A percentile compares a stretch with the other conserved stretches of the same genome.
Conservation (phyloP, 1,284 basidiomycete species). For the Ceratorhiza oryzae-sativae region DNA sequence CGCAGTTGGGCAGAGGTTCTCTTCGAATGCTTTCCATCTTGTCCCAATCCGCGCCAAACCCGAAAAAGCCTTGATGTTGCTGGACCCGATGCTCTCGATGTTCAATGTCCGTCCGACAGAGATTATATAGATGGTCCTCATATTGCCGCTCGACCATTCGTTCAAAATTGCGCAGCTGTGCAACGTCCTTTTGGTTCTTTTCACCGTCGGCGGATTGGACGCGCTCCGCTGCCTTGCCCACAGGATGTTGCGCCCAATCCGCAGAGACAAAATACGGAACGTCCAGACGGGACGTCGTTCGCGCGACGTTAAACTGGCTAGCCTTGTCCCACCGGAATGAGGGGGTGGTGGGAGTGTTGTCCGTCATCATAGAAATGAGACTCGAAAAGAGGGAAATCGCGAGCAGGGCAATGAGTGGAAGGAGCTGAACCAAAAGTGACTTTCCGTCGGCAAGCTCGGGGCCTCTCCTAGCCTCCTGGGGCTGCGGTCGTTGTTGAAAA, state of each 20-base stretch:
- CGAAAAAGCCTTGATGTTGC: slow-evolving; percentile 83
- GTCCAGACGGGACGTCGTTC: slow-evolving; percentile 71
- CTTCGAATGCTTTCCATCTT: slow-evolving; percentile 73
- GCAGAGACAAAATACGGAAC: slow-evolving; percentile 88
- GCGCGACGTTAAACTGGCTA: slow-evolving; percentile 50
- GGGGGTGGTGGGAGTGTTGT: slow-evolving; percentile 81
- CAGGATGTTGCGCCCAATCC: slow-evolving; percentile 80
- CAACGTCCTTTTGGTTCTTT: slow-evolving; percentile 60
- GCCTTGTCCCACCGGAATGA: slow-evolving; percentile 73
- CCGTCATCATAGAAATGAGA: slow-evolving; percentile 75
- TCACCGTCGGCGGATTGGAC: slow-evolving; percentile 65
- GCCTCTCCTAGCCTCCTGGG: slow-evolving; percentile 71
- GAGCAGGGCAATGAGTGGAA: slow-evolving; percentile 86
- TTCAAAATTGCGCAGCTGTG: slow-evolving; percentile 63
- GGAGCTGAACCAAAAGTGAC: slow-evolving; percentile 79
- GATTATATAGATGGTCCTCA: slow-evolving; percentile 69
- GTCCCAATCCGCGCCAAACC: slow-evolving; percentile 87
- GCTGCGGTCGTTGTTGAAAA: slow-evolving; percentile 53
- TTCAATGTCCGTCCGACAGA: slow-evolving; percentile 73
- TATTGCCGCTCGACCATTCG: slow-evolving; percentile 73
- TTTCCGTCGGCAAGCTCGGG: slow-evolving; percentile 50
- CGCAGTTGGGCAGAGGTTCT: slow-evolving; percentile 75
- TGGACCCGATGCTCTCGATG: slow-evolving; percentile 71
- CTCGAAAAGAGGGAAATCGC: slow-evolving; percentile 85
- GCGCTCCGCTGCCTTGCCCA: slow-evolving; percentile 48